phyloP scores from a whole-genome alignment of 805 yeast genomes.

The Lipomyces chichibuensis region DNA sequence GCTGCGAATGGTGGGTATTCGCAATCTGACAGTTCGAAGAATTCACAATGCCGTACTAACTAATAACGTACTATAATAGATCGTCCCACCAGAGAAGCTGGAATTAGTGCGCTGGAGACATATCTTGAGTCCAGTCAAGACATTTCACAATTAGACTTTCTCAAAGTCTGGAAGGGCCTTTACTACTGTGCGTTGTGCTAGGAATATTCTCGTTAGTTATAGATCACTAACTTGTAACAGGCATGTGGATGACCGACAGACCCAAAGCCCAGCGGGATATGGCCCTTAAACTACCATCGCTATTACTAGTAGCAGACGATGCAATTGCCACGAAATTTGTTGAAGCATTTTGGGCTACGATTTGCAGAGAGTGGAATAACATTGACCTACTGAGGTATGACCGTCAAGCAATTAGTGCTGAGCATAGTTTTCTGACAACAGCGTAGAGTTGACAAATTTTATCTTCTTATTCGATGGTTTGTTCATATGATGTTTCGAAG shows the following conservation, averaged over 20 bases:
- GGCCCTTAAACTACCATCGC: constrained; percentile 69
- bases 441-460: constrained; percentile 79
- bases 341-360: constrained; percentile 78
- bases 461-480: constrained; percentile 76
- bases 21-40: neutral
- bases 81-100: constrained; percentile 34
- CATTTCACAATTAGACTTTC: constrained; percentile 53
- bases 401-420: neutral
- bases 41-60: neutral
- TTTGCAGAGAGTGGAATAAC: constrained; percentile 78
- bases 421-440: neutral
- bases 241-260: constrained; percentile 97
- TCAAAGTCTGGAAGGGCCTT: constrained; percentile 94
- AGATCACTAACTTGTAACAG: constrained; percentile 34
- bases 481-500: constrained; percentile 65
- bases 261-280: constrained; percentile 88
- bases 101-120: constrained; percentile 12
- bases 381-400: constrained; percentile 45
- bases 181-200: constrained; percentile 52
- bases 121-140: constrained; percentile 15
- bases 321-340: constrained; percentile 56
- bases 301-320: constrained; percentile 46
- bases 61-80: constrained; percentile 12
- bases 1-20: constrained; percentile 67
- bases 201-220: neutral